These are phyloP conservation scores for Chlorella ohadii DNA, from an alignment of 139 green algal genomes.

Conservation along the genomic window DNA sequence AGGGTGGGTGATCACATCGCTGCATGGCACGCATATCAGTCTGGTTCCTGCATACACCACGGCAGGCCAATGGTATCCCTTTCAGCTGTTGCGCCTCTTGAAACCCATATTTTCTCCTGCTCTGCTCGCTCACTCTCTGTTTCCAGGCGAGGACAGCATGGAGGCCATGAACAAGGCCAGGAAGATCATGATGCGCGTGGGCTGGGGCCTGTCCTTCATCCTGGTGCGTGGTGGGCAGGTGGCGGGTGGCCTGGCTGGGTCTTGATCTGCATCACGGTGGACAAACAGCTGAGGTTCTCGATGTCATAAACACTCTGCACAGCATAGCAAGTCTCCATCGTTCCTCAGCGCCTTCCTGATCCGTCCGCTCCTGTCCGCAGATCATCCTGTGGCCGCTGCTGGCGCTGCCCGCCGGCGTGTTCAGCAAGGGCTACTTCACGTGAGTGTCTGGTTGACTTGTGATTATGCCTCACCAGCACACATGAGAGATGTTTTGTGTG, in stretches of 20 bases:
- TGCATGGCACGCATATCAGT: neutral
- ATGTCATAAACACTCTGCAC: no score
- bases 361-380: no score
- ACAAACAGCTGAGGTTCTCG: no score
- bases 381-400: slow-evolving; percentile 71
- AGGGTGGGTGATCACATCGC: neutral
- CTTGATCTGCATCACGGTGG: no score
- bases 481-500: no score
- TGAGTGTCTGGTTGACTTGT: no score
- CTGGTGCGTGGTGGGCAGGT: slow-evolving; percentile 44
- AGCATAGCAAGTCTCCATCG: no score
- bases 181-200: slow-evolving; percentile 56
- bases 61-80: no score
- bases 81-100: neutral
- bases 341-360: no score
- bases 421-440: slow-evolving; percentile 42
- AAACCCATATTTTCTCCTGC: neutral
- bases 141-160: slow-evolving; percentile 39
- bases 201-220: slow-evolving; percentile 61
- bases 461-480: no score
- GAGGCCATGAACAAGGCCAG: slow-evolving; percentile 56
- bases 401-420: slow-evolving; percentile 72
- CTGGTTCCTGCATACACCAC: no score
- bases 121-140: no score
- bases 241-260: neutral